Base-by-base conservation (phyloP, 495 filamentous ascomycete genomes). In the Xylaria longipes region DNA sequence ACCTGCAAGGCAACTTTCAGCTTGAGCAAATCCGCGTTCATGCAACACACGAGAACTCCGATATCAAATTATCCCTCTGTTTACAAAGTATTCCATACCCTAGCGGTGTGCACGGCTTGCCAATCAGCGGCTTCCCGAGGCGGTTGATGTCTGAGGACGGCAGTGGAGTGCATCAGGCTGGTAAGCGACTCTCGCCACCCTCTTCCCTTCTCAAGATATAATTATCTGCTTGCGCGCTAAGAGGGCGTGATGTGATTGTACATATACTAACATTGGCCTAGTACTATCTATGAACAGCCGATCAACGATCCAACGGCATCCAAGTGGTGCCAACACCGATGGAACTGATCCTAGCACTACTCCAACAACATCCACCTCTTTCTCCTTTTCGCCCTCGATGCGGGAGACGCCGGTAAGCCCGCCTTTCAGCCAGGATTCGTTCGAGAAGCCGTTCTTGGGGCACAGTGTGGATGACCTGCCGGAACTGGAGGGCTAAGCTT, bases 61-160 rank as follows among this genome's bases (percentile, higher is more conserved):
- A 70, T 15, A 71, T 78, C 15, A 77, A 60, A 2, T 68, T 82
- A 41, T 75, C 77, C 20, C 70, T 81, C 29, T 80, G 80, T 46
- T 68, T 82, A 14, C 77, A 77, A 56, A 70, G 64, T 22, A 33
- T 31, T 29, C 62, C 69, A 5, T 78, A 79, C 63, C 71, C 71
- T 6, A 76, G 72, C 62, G 73, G 72, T 27, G 69, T 68, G n/a
- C 63, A 71, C 22, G 68, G 71, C 37, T 65, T 82, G 22, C 77
- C 76, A 9, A 80, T 83, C 31, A 83, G 81, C 63, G 81, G 81
- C 12, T 82, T 83, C 35, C 81, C 81, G 39, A 71, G 80, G 5
- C 68, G 57, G 4, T 69, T 83, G 52, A 81, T 77, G 65, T 78
- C 72, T 22, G 74, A 77, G 62, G 76, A 78, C 69, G 71, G 71